These are phyloP conservation scores for Eucalyptus regnans DNA, from an alignment of 345 rosid species.

Conservation along the genomic window DNA sequence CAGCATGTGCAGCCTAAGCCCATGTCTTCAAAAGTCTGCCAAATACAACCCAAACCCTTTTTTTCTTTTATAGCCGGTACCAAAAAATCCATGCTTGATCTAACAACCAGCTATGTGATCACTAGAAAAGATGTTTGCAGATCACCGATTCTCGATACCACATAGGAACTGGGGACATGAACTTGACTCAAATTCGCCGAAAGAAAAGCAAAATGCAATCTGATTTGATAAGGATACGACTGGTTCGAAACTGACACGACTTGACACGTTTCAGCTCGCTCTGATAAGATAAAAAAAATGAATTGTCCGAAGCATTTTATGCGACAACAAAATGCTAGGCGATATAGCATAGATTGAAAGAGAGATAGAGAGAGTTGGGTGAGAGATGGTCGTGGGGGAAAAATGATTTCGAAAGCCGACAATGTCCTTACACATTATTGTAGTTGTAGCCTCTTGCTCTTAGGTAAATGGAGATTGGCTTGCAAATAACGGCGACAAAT, in stretches of 20 bases:
- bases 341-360: neutral
- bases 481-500: neutral
- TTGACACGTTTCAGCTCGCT: neutral
- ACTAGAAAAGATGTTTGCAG: neutral
- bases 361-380: neutral
- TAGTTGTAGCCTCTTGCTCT: neutral
- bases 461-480: neutral
- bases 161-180: rapidly evolving
- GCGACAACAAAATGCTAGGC: neutral
- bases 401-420: neutral
- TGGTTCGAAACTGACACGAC: neutral
- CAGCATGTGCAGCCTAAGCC: neutral
- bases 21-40: neutral
- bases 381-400: neutral
- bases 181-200: neutral
- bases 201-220: neutral
- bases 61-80: neutral
- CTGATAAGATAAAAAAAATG: neutral
- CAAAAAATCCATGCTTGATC: neutral
- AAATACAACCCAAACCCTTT: neutral
- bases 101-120: neutral
- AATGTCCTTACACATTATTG: neutral
- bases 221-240: rapidly evolving
- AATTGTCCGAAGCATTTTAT: too few species aligned
- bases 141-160: neutral